Evolutionary conservation across 2,329 filamentous ascomycete species (phyloP), one percentile per base, ranked within the genome.

Genomic region (Aspergillus fijiensis): DNA sequence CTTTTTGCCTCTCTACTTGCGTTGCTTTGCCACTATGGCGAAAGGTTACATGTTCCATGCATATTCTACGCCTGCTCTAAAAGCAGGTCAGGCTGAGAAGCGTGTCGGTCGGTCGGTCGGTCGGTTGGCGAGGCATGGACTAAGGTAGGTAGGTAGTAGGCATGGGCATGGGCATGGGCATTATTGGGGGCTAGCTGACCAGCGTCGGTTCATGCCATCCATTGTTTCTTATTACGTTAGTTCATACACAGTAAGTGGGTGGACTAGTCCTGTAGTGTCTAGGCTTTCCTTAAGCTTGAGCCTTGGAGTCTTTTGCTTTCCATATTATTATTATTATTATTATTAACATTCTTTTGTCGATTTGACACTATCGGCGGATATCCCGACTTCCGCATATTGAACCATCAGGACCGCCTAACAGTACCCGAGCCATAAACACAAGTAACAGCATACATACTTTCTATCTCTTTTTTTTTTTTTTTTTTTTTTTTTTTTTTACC

Each of bases 11-110:
- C n/a, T 51, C 14, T 47, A 19, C 42, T 16, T 55, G 11, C 29
- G 11, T 23, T 23, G 31, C 31, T 42, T 42, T 27, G n/a, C 42
- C 25, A 47, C 52, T 21, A 25, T 35, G 52, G 33, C 27, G 23
- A 67, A 50, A 60, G 45, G 64, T 67, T 65, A 67, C 64, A 70
- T 70, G 66, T 75, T 74, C 73, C 67, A 74, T 75, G 72, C 73
- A 74, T 72, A 54, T 75, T 75, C 72, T 74, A 68, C 72, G 71
- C 64, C 66, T 62, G 68, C 68, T 74, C 70, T 68, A 67, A 58
- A 54, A 55, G 49, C 53, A 39, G 56, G 60, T 49, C 51, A 57
- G 49, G 45, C 54, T 51, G 35, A 45, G 35, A 31, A 19, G 27
- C 27, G 23, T 29, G 33, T 45, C 33, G 16, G 39, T n/a, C 39